A percentile compares a stretch with the other conserved stretches of the same genome.
Evolutionary conservation across 1,284 basidiomycete genomes (phyloP).

Genomic region (Heterobasidion occidentale): DNA sequence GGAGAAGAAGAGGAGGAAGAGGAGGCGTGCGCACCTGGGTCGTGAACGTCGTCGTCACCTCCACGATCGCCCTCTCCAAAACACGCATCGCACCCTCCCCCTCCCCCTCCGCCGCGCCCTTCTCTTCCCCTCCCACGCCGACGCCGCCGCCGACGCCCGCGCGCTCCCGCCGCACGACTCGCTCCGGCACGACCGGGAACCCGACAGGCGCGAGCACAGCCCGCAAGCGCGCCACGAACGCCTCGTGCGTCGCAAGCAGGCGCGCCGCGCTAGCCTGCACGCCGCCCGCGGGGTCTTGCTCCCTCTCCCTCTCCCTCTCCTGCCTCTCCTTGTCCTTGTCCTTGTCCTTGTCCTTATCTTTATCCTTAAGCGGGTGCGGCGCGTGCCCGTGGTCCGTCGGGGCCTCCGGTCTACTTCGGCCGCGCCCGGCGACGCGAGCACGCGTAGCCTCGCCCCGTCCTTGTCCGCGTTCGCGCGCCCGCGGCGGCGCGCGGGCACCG

Average conservation of each 20-base stretch:
- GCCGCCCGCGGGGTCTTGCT: background rate
- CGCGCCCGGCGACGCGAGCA: too few relatives aligned
- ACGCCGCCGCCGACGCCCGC: background rate
- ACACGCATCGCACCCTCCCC: background rate
- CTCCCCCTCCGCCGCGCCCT: background rate
- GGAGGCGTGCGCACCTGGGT: background rate
- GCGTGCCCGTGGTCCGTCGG: too few relatives aligned
- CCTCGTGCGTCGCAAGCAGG: constrained; percentile 69
- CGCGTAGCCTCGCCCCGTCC: too few relatives aligned
- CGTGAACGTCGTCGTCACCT: constrained; percentile 4
- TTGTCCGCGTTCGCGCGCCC: too few relatives aligned
- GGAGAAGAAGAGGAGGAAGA: too few relatives aligned
- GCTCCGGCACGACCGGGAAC: background rate
- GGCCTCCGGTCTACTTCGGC: too few relatives aligned
- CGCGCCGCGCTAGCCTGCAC: constrained; percentile 69
- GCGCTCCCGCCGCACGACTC: background rate
- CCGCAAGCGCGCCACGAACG: constrained; percentile 30
- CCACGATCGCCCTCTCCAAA: constrained; percentile 1
- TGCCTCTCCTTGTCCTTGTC: too few relatives aligned
- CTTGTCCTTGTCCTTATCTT: too few relatives aligned
- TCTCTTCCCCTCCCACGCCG: background rate
- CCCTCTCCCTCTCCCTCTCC: too few relatives aligned
- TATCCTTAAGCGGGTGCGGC: too few relatives aligned
- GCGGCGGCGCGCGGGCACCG: too few relatives aligned
- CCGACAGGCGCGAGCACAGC: background rate